Evolutionary conservation across 148 eudicot species (phyloP).

Genomic region (Fagopyrum esculentum): DNA sequence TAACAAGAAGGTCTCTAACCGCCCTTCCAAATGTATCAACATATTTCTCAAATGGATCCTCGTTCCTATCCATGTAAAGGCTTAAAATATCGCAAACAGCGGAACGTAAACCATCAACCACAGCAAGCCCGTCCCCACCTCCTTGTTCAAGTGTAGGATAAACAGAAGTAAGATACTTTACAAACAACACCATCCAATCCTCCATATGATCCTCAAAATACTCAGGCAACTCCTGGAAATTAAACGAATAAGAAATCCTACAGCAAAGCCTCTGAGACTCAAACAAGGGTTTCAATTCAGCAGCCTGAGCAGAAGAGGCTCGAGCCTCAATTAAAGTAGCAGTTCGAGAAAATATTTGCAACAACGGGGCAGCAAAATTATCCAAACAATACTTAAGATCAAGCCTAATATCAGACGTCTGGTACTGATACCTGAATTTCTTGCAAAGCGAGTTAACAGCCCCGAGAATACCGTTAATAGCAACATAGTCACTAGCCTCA

Average conservation of each 20-base stretch:
- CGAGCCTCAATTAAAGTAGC: slow-evolving; percentile 48
- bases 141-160: slow-evolving; percentile 67
- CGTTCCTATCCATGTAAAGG: slow-evolving; percentile 87
- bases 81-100: slow-evolving; percentile 86
- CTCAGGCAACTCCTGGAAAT: slow-evolving; percentile 87
- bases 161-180: slow-evolving; percentile 55
- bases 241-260: slow-evolving; percentile 80
- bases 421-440: slow-evolving; percentile 71
- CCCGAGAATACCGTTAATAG: slow-evolving; percentile 71
- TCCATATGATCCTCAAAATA: slow-evolving; percentile 92
- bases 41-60: slow-evolving; percentile 67
- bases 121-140: slow-evolving; percentile 51
- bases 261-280: slow-evolving; percentile 92
- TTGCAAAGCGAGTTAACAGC: slow-evolving; percentile 82
- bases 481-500: slow-evolving; percentile 52
- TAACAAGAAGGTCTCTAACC: slow-evolving; percentile 63
- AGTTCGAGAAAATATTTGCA: slow-evolving; percentile 54
- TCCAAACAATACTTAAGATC: slow-evolving; percentile 92
- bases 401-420: slow-evolving; percentile 47
- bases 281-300: slow-evolving; percentile 40
- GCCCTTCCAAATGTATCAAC: slow-evolving; percentile 70
- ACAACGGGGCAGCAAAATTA: slow-evolving; percentile 60
- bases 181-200: slow-evolving; percentile 76
- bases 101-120: slow-evolving; percentile 77
- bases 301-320: slow-evolving; percentile 29